phyloP scores from a whole-genome alignment of 2,329 filamentous ascomycete genomes.

The Penicillium crustosum region DNA sequence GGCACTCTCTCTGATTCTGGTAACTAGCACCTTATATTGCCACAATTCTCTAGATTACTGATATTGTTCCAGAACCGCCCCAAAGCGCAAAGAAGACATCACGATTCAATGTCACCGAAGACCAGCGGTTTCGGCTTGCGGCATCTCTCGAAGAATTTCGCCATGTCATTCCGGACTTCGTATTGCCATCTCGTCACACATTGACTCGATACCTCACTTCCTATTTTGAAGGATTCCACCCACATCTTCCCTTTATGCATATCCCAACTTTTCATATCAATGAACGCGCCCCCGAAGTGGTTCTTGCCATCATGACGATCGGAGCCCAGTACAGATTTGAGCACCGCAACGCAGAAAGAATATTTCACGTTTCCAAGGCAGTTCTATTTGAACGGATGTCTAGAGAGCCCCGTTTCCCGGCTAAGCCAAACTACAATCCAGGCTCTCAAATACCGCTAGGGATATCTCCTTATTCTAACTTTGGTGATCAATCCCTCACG shows the following conservation, averaged over 20 bases:
- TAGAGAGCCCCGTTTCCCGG: conserved; percentile 20
- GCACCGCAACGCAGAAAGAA: conserved; percentile 31
- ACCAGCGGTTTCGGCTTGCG: conserved; percentile 33
- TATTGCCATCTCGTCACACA: conserved; percentile 68
- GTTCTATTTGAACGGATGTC: conserved; percentile 63
- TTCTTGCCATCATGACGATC: conserved; percentile 66
- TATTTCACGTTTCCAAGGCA: conserved; percentile 58
- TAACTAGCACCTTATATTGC: conserved; percentile 4
- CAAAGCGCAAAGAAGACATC: conserved; percentile 24
- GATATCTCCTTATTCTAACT: conserved; percentile 15
- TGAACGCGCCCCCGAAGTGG: conserved; percentile 66
- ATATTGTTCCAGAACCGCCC: conserved; percentile 26
- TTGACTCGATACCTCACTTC: conserved; percentile 68
- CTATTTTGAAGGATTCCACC: conserved; percentile 66
- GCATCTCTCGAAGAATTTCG: conserved; percentile 33
- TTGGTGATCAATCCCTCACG: conserved; percentile 10
- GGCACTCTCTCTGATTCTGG: conserved; percentile 35
- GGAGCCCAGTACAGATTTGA: conserved; percentile 54
- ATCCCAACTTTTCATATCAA: conserved; percentile 64
- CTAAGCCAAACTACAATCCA: conserved; percentile 16
- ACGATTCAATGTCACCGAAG: conserved; percentile 31
- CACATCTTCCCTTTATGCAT: conserved; percentile 64
- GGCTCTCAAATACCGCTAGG: conserved; percentile 19
- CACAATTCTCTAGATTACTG: neutral
- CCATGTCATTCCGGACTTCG: conserved; percentile 50